Conservation (phyloP, 495 filamentous ascomycete genomes). For the Annulohypoxylon nitens region DNA sequence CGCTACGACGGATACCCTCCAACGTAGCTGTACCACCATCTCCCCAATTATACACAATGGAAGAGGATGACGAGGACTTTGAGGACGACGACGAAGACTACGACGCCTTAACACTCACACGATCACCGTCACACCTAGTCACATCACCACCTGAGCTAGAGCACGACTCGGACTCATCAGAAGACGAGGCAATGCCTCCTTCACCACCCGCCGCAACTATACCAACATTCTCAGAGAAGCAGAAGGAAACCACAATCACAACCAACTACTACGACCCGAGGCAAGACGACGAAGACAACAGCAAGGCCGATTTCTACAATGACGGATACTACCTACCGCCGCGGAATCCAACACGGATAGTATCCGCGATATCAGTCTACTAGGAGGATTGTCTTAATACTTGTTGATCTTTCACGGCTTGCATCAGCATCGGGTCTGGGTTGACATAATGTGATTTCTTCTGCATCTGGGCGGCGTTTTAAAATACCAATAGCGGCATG, state of each 20-base stretch:
- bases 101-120: slow-evolving; percentile 76
- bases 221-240: slow-evolving; percentile 78
- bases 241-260: slow-evolving; percentile 66
- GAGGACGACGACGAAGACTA: slow-evolving; percentile 81
- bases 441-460: slow-evolving; percentile 47
- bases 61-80: slow-evolving; percentile 65
- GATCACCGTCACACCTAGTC: slow-evolving; percentile 74
- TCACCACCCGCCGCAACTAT: slow-evolving; percentile 79
- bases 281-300: slow-evolving; percentile 51
- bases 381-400: slow-evolving; percentile 51
- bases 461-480: slow-evolving; percentile 61
- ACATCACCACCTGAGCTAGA: slow-evolving; percentile 82
- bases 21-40: slow-evolving; percentile 46
- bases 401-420: slow-evolving; percentile 47
- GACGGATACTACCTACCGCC: slow-evolving; percentile 72
- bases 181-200: slow-evolving; percentile 81
- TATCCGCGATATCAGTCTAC: slow-evolving; percentile 65
- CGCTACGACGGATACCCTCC: slow-evolving; percentile 63
- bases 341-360: slow-evolving; percentile 58
- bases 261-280: slow-evolving; percentile 62
- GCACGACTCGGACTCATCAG: slow-evolving; percentile 73
- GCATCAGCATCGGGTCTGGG: slow-evolving; percentile 45
- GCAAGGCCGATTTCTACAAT: slow-evolving; percentile 67
- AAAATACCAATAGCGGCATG: slow-evolving; percentile 57
- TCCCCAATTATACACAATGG: slow-evolving; percentile 52